phyloP scores from a whole-genome alignment of 2,329 filamentous ascomycete species.

The Arthrobotrys conoides region DNA sequence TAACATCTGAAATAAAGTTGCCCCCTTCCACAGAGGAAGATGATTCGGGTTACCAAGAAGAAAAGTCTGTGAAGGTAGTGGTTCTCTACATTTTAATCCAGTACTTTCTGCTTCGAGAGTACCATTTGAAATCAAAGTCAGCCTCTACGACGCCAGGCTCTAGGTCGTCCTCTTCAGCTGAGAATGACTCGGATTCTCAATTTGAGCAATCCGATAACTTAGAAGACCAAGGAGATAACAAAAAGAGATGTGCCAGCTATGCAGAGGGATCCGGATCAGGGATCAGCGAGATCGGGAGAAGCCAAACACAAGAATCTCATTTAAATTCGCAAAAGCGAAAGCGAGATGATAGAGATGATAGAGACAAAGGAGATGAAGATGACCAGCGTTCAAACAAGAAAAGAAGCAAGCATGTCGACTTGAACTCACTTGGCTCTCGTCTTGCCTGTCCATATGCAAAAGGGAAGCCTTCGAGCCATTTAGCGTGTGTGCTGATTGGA shows the following conservation, averaged over 20 bases:
- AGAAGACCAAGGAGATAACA: background rate
- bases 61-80: background rate
- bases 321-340: constrained; percentile 5
- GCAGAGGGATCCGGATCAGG: background rate
- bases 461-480: background rate
- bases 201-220: background rate
- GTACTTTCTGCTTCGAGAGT: constrained; percentile 12
- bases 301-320: background rate
- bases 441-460: constrained; percentile 40
- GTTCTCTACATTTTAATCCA: constrained; percentile 9
- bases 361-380: background rate
- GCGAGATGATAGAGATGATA: background rate
- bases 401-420: background rate
- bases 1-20: background rate
- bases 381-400: constrained; percentile 3
- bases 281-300: background rate
- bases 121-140: constrained; percentile 13
- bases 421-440: constrained; percentile 6
- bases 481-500: constrained; percentile 13
- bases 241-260: too few relatives aligned
- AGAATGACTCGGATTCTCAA: background rate
- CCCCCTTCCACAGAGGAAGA: background rate
- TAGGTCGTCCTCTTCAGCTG: background rate
- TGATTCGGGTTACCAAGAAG: background rate
- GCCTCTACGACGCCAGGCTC: constrained; percentile 5